Evolutionary conservation across 176 grass and related monocot genomes (phyloP), one percentile per base, ranked within the genome.

Genomic region (Zea luxurians): DNA sequence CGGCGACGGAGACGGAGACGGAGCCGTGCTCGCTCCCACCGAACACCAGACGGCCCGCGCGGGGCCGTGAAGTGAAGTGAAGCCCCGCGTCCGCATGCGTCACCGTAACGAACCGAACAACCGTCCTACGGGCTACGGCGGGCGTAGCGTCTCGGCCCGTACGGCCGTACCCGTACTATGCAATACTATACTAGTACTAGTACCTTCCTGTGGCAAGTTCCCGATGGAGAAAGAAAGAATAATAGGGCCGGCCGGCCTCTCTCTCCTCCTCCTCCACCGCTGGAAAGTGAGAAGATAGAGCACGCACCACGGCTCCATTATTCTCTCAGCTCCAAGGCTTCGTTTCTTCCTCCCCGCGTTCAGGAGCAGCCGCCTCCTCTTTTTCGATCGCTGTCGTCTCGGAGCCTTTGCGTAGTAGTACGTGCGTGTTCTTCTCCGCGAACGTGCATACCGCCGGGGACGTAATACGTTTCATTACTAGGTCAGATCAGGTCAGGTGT

Each of bases 41-140:
- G 0, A 78, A 72, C 76, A 20, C 74, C 27, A 34, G 50, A 78
- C 85, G 74, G 85, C 40, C 42, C 78, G 48, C 40, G 49, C 78
- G 48, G 57, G 47, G n/a, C 71, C 77, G 64, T 55, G 37, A 79
- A 68, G 64, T 12, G 17, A 57, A 18, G 7, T 27, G 27, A 27
- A 27, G 0, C 50, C 12, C 50, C 4, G 49, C 48, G 15, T 7
- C 53, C 53, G 17, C 2, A 58, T 57, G 17, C 76, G 62, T 78
- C 47, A 66, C 47, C 10, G 64, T 42, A 54, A 35, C 50, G 3
- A 8, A 61, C n/a, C 2, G 10, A 55, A 68, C 71, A 47, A 27
- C 64, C 7, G 48, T 62, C 41, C 61, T 45, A 61, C 52, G 44
- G 2, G 54, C 2, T 53, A 13, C 1, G 0, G 21, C 38, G 38